phyloP scores from a whole-genome alignment of 257 asterid genomes.

The Striga asiatica region DNA sequence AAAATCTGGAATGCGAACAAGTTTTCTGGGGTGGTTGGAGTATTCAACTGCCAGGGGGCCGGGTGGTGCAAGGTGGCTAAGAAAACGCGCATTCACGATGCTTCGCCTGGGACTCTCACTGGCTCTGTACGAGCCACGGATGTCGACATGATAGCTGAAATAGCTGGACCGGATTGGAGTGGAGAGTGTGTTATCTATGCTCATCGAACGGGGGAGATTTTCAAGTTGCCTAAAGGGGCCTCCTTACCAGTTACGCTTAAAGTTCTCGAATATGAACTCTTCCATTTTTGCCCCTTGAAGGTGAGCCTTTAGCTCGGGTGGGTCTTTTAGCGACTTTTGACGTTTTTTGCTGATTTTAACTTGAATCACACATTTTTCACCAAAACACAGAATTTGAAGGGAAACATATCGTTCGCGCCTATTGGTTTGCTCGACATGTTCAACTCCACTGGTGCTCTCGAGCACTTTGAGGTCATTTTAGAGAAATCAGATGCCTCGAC shows the following conservation, averaged over 20 bases:
- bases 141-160: slow-evolving; percentile 49
- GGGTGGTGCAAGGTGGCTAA: slow-evolving; percentile 84
- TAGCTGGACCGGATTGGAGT: slow-evolving; percentile 69
- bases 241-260: slow-evolving; percentile 74
- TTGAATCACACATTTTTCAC: background rate
- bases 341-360: background rate
- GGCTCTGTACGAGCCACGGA: slow-evolving; percentile 64
- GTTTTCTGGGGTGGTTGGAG: slow-evolving; percentile 72
- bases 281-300: slow-evolving; percentile 80
- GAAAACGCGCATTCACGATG: slow-evolving; percentile 79
- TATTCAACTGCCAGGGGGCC: slow-evolving; percentile 97
- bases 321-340: too few species aligned
- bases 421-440: slow-evolving; percentile 90
- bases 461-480: slow-evolving; percentile 44
- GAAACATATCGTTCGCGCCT: slow-evolving; percentile 50
- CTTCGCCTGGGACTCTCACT: slow-evolving; percentile 83
- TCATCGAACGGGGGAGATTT: slow-evolving; percentile 49
- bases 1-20: slow-evolving; percentile 86
- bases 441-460: slow-evolving; percentile 80
- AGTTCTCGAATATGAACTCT: slow-evolving; percentile 82
- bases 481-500: slow-evolving; percentile 16
- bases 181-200: slow-evolving; percentile 68
- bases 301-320: too few species aligned
- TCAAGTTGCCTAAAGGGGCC: slow-evolving; percentile 58
- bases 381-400: slow-evolving; percentile 39